Conservation (phyloP, 106 monocot species). For the Vanilla planifolia region DNA sequence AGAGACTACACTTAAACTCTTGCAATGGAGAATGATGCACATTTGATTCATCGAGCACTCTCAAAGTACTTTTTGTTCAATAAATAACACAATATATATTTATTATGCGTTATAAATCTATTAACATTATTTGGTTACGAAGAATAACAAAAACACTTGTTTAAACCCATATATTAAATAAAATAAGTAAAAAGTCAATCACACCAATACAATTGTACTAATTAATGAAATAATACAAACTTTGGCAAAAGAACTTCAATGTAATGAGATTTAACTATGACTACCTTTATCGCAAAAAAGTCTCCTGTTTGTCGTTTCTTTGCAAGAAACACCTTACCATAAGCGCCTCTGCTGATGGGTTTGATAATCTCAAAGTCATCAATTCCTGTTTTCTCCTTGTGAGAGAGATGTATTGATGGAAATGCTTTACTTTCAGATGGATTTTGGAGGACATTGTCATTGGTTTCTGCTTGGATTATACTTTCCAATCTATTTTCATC, state of each 20-base stretch:
- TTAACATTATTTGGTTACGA: too few species aligned
- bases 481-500: slow-evolving; percentile 9
- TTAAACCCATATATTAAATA: not conserved
- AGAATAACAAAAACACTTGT: too few species aligned
- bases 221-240: too few species aligned
- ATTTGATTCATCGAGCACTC: too few species aligned
- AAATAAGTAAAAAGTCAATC: not conserved
- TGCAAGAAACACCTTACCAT: slow-evolving; percentile 63
- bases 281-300: slow-evolving; percentile 72
- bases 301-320: slow-evolving; percentile 60
- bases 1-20: too few species aligned
- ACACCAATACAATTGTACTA: not conserved
- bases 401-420: slow-evolving; percentile 15
- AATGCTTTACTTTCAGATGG: slow-evolving; percentile 13
- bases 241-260: too few species aligned
- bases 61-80: too few species aligned
- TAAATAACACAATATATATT: too few species aligned
- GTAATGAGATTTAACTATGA: too few species aligned
- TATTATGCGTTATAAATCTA: too few species aligned
- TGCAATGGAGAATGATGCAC: too few species aligned
- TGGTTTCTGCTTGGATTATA: slow-evolving; percentile 14
- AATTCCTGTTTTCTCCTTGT: slow-evolving; percentile 56
- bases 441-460: slow-evolving; percentile 5
- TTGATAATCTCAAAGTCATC: slow-evolving; percentile 75
- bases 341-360: slow-evolving; percentile 72